Base-by-base conservation (phyloP, 169 alveolate genomes). In the Amoebophrya sp. region DNA sequence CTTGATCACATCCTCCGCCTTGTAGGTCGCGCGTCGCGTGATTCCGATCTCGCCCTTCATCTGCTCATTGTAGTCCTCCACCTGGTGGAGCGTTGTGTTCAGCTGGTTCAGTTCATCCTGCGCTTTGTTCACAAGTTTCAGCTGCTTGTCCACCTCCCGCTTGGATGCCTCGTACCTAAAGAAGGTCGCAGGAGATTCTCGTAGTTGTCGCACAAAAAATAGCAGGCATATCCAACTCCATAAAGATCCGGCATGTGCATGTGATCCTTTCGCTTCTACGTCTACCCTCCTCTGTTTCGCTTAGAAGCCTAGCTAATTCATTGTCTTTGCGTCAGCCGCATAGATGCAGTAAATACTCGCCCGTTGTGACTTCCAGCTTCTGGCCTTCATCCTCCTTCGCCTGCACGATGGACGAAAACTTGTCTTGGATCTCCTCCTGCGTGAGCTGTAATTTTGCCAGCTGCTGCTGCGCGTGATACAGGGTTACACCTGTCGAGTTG, bases 51-150 rank as follows among this genome's bases (percentile, higher is more conserved):
- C 97, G 88, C 96, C 94, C 92, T 95, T 94, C 94, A 96, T 95
- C 89, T 94, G 94, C 42, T 93, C 93, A 90, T 94, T 95, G 92
- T 94, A 95, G 34, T 94, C 95, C 69, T 95, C 96, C 23, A 95
- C 96, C 89, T 95, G 94, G 34, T 93, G 94, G 89, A 95, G 92
- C 23, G 97, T 95, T 89, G 95, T 93, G 89, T 96, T 97, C 29
- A 97, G 93, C 88, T 97, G 96, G 91, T 96, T 96, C 42, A 95
- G 93, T 91, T 97, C 98, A 69, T 95, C 98, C 88, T 95, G 94
- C 39, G 97, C 96, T 91, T 95, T 95, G 23, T 94, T 78, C 43
- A 95, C 96, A 90, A 93, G 93, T 90, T 94, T 95, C 88, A 93
- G 90, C 26, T 94, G 94, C 88, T 94, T 96, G 48, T 94, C 96